Conservation (phyloP, 768 basidiomycete genomes). For the Leccinellum luteum region DNA sequence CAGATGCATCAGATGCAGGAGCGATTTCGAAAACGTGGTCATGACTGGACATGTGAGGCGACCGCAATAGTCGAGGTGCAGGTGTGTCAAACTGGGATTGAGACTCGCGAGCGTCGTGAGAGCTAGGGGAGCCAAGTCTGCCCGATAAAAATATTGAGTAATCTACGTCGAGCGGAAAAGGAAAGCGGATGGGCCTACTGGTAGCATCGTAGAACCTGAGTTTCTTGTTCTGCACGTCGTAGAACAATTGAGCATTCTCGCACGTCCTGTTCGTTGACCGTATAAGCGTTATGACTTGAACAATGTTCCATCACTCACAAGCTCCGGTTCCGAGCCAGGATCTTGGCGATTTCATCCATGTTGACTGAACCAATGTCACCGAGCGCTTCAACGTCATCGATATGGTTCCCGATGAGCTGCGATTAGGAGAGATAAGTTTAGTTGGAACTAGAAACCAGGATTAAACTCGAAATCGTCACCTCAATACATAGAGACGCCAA, state of each 20-base stretch:
- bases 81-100: slow-evolving; percentile 77
- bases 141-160: neutral
- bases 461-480: slow-evolving; percentile 35
- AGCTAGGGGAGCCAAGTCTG: slow-evolving; percentile 69
- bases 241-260: slow-evolving; percentile 83
- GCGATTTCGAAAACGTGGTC: slow-evolving; percentile 52
- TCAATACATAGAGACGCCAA: slow-evolving; percentile 81
- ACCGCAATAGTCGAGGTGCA: slow-evolving; percentile 87
- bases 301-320: slow-evolving; percentile 52
- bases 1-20: slow-evolving; percentile 66
- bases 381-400: slow-evolving; percentile 84
- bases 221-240: slow-evolving; percentile 62
- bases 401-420: slow-evolving; percentile 80
- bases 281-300: slow-evolving; percentile 1
- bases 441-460: neutral
- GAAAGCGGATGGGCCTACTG: slow-evolving; percentile 47
- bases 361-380: slow-evolving; percentile 88
- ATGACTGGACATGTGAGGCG: slow-evolving; percentile 66
- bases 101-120: slow-evolving; percentile 70
- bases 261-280: slow-evolving; percentile 49
- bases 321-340: slow-evolving; percentile 75
- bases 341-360: slow-evolving; percentile 79
- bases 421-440: neutral
- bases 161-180: neutral
- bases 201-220: slow-evolving; percentile 88